These are phyloP conservation scores for Globisporangium takayamanum DNA, from an alignment of 352 stramenopile species.

Conservation along the genomic window DNA sequence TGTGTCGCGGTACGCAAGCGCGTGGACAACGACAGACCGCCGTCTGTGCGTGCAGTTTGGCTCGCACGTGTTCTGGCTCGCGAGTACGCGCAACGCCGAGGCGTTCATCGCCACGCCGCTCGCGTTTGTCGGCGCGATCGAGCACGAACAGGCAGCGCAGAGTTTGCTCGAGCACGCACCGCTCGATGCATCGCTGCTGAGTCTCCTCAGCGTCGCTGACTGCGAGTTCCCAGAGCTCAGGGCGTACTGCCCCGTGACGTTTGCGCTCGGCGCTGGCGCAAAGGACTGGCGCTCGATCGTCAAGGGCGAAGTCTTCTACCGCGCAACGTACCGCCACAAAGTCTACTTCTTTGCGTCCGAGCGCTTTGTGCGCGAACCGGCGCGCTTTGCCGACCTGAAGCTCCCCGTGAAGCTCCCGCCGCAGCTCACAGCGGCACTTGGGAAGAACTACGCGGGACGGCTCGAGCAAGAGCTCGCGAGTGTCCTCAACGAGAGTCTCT, in stretches of 20 bases:
- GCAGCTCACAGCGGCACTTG: constrained; percentile 27
- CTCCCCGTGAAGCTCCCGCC: constrained; percentile 63
- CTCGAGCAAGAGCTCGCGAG: constrained; percentile 57
- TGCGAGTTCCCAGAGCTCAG: constrained; percentile 69
- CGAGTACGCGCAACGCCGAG: constrained; percentile 24
- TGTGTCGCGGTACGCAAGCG: constrained; percentile 23
- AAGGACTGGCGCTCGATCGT: constrained; percentile 41
- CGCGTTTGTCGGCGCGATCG: constrained; percentile 24
- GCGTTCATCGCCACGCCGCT: constrained; percentile 26
- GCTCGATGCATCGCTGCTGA: constrained; percentile 56
- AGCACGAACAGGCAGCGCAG: constrained; percentile 24
- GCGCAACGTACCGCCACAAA: constrained; percentile 46
- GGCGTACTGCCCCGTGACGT: constrained; percentile 72
- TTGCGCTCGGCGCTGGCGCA: constrained; percentile 25
- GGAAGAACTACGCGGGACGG: constrained; percentile 45
- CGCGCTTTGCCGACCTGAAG: constrained; percentile 30
- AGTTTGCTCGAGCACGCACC: constrained; percentile 29
- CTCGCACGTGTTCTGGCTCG: constrained; percentile 34
- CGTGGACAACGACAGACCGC: constrained; percentile 19
- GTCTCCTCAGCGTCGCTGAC: constrained; percentile 49
- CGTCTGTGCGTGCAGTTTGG: constrained; percentile 40
- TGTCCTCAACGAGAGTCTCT: constrained; percentile 53
- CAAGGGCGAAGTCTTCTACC: constrained; percentile 55
- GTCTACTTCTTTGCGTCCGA: constrained; percentile 62
- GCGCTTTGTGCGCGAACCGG: constrained; percentile 41